Base-by-base conservation (phyloP, 139 green algal genomes). In the Dunaliella primolecta region DNA sequence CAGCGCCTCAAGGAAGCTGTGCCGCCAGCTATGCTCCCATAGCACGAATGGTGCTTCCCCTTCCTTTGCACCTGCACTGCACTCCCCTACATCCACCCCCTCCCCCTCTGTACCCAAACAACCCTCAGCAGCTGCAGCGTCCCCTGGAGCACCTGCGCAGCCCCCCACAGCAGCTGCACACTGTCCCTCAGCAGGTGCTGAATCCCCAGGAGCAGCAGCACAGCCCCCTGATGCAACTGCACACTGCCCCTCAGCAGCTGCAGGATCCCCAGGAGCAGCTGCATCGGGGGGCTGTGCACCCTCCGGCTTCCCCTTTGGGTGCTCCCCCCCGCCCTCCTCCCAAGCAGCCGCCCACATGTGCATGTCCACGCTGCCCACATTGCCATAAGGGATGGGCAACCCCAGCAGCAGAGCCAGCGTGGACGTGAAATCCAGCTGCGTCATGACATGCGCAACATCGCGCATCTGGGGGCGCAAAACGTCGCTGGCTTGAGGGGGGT, bases 341-440 rank as follows among this genome's bases (percentile, higher is more conserved):
- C 36, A 70, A 33, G 33, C 3, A 70, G 36, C 35, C 33, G 57
- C 36, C 90, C 90, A 97, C 81, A 97, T 86, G 32, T 88, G 71
- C 0, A 82, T 55, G 11, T 89, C 90, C 24, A 98, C 46, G 77
- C 85, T 89, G 29, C 95, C 95, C 31, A 98, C 38, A 81, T 93
- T 97, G 83, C 92, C 91, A 89, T 94, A 98, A 1, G 95, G 95
- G 1, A 95, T 90, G 33, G 96, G 95, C 80, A 98, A 72, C 0
- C 93, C 95, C 74, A 99, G 82, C 76, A 98, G 84, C 77, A 93
- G 77, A 0, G 96, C 89, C 33, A 99, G 81, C 1, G 93, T 96
- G 30, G 95, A 89, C 0, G 94, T 93, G 57, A 99, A 92, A 82
- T 98, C 94, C 29, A 98, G 83, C 85, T 99, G 97, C 15, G 38